phyloP scores from a whole-genome alignment of 1,284 basidiomycete species.

The Puccinia triticina region DNA sequence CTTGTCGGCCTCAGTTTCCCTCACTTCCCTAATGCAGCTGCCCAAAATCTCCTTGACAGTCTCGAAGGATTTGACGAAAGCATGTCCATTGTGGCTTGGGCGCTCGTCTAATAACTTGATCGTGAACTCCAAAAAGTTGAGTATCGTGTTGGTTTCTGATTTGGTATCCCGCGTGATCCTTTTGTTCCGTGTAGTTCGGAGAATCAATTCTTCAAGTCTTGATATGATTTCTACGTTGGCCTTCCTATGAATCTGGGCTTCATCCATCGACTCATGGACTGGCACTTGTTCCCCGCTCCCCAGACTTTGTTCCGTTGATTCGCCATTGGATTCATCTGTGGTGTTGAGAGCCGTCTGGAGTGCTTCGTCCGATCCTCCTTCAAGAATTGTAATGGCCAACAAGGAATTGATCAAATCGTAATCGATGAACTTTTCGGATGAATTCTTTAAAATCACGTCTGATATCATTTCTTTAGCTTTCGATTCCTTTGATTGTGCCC shows the following conservation, averaged over 20 bases:
- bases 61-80: conserved; percentile 18
- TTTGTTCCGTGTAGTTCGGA: neutral
- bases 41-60: neutral
- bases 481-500: conserved; percentile 33
- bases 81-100: neutral
- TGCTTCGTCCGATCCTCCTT: conserved; percentile 21
- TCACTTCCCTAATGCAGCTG: neutral
- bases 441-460: conserved; percentile 11
- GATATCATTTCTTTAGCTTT: conserved; percentile 29
- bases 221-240: neutral
- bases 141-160: conserved; percentile 42
- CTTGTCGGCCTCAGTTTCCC: conserved; percentile 14
- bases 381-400: conserved; percentile 20
- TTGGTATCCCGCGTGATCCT: conserved; percentile 19
- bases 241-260: neutral
- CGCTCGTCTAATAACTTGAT: neutral
- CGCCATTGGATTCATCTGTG: neutral
- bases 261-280: neutral
- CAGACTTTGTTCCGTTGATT: neutral
- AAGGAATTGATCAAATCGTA: conserved; percentile 35
- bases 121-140: conserved; percentile 26
- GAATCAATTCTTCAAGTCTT: conserved; percentile 14
- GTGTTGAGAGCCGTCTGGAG: neutral
- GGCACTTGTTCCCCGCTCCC: neutral
- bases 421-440: conserved; percentile 27